Evolutionary conservation across 2,329 filamentous ascomycete genomes (phyloP), one percentile per base, ranked within the genome.

Genomic region (Alternaria incomplexa): DNA sequence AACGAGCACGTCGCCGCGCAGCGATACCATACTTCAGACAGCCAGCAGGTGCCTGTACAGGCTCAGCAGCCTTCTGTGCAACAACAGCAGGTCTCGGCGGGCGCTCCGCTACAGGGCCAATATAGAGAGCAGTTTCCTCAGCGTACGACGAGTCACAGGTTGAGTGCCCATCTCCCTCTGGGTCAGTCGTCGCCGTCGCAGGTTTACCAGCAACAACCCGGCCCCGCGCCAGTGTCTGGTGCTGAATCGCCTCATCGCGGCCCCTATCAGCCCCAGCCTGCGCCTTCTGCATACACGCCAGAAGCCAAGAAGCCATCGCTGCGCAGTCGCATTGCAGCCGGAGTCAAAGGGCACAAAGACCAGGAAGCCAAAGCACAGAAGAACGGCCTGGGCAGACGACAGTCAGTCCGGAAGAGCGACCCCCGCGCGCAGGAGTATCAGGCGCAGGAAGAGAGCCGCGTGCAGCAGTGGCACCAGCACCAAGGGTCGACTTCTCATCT

Each of bases 321-420:
- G 20, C 71, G 76, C 62, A 77, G 75, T 65, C 76, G 76, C 62
- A 73, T 79, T 30, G 71, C 68, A 25, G 74, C 69, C 20, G 70
- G 72, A 5, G 56, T 79, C 25, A 66, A 66, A 13, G 70, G 68
- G 10, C 75, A 77, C 68, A 75, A 78, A 66, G 75, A 79, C 48
- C 75, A 77, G 8, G 77, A 79, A 46, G 61, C 72, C 28, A 73
- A 73, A 52, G 55, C 70, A 15, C 73, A 64, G 67, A 79, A 77
- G 69, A 73, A 70, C 68, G 73, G 73, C 10, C 53, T 80, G 36
- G 72, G 69, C 47, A 66, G 79, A 58, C 74, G 73, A 43, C 69
- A 75, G 54, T 81, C 79, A 8, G 75, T 79, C 55, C 73, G 77
- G 60, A 79, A 78, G 68, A 77, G 71, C 56, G 76, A 79, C 46